Evolutionary conservation across 2,329 filamentous ascomycete species (phyloP).

Genomic region (Akanthomyces muscarius): DNA sequence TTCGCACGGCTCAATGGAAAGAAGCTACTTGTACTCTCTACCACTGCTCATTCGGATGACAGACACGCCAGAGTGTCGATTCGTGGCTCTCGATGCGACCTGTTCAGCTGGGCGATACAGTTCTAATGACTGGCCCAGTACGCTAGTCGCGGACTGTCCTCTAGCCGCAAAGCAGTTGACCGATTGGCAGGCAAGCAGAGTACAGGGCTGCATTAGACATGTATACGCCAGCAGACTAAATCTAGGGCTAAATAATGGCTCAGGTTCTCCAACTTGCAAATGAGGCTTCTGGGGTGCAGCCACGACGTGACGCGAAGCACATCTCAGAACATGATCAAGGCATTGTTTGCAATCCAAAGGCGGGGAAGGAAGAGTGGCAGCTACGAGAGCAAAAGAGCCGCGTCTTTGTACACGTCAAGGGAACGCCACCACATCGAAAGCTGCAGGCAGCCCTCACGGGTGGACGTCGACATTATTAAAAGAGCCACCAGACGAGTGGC

Average conservation of each 20-base stretch:
- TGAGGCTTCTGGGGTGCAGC: not conserved
- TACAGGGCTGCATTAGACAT: constrained; percentile 6
- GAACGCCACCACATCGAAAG: constrained; percentile 10
- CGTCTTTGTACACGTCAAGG: constrained; percentile 7
- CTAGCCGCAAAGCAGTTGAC: not conserved
- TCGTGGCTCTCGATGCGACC: not conserved
- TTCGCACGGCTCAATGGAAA: not conserved
- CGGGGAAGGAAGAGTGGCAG: not conserved
- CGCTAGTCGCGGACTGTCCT: not conserved
- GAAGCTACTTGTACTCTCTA: not conserved
- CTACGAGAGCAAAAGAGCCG: not conserved
- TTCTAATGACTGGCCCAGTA: not conserved
- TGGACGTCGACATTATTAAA: not conserved
- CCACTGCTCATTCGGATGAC: not conserved
- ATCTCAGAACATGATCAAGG: not conserved
- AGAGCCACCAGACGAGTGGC: not conserved
- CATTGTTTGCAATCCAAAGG: not conserved
- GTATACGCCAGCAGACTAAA: not conserved
- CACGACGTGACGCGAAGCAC: not conserved
- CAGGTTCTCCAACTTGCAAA: not conserved
- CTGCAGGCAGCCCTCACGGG: not conserved
- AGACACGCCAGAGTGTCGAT: not conserved
- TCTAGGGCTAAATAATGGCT: not conserved
- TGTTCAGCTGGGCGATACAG: not conserved
- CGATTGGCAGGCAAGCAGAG: not conserved